Evolutionary conservation across 2,329 filamentous ascomycete species (phyloP).

Genomic region (Pseudogymnoascus sp.): DNA sequence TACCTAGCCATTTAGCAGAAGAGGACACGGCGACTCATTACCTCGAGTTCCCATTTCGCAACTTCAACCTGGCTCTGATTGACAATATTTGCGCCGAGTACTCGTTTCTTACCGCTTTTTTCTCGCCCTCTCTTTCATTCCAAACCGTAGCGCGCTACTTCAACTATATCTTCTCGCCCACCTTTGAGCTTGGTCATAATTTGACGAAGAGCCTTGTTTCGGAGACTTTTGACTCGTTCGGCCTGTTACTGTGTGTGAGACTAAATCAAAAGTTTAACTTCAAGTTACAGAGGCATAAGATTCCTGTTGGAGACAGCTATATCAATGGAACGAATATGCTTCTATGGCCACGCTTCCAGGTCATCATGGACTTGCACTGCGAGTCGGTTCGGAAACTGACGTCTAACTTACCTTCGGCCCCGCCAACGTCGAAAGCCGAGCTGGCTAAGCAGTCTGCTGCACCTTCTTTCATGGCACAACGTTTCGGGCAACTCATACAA

Average conservation of each 20-base stretch:
- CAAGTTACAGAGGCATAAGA: constrained; percentile 81
- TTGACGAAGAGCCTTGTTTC: constrained; percentile 71
- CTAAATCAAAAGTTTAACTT: constrained; percentile 93
- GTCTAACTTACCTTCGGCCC: constrained; percentile 43
- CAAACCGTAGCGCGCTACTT: constrained; percentile 76
- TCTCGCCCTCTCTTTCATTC: constrained; percentile 68
- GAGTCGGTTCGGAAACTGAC: constrained; percentile 68
- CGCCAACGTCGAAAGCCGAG: constrained; percentile 40
- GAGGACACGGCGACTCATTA: constrained; percentile 82
- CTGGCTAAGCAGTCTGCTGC: constrained; percentile 63
- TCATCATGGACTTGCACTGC: constrained; percentile 87
- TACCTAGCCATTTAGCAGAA: constrained; percentile 84
- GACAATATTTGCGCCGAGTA: constrained; percentile 96
- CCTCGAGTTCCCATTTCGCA: constrained; percentile 82
- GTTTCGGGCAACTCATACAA: constrained; percentile 89
- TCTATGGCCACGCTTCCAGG: constrained; percentile 90
- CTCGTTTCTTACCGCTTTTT: constrained; percentile 85
- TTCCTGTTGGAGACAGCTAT: constrained; percentile 83
- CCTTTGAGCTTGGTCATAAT: constrained; percentile 72
- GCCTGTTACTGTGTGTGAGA: constrained; percentile 82
- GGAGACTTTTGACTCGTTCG: constrained; percentile 74
- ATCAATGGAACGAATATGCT: constrained; percentile 94
- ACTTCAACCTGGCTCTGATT: constrained; percentile 87
- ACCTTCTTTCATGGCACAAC: constrained; percentile 84
- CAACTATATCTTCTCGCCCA: constrained; percentile 79